Evolutionary conservation across 768 basidiomycete species (phyloP).

Genomic region (Suillus variegatus): DNA sequence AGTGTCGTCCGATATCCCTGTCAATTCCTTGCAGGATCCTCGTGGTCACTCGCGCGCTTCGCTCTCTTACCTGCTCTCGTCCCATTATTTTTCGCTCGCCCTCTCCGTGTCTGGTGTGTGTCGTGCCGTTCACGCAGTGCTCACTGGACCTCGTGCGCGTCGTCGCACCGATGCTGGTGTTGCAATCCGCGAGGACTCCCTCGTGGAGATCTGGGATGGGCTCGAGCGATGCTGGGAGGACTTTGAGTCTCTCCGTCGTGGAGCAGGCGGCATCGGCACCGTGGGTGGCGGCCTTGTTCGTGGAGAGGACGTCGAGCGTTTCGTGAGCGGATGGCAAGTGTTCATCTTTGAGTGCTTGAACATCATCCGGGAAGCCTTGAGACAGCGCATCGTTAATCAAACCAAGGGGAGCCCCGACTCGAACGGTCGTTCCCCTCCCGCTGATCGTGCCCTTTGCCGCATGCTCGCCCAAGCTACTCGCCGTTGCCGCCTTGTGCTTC

Average conservation of each 20-base stretch:
- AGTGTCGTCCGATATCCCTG: slow-evolving; percentile 22
- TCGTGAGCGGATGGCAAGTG: slow-evolving; percentile 87
- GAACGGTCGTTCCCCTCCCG: slow-evolving; percentile 46
- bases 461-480: slow-evolving; percentile 51
- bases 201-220: slow-evolving; percentile 83
- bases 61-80: slow-evolving; percentile 52
- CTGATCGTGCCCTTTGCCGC: slow-evolving; percentile 46
- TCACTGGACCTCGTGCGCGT: slow-evolving; percentile 81
- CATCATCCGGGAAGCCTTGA: slow-evolving; percentile 81
- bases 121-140: slow-evolving; percentile 70
- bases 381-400: slow-evolving; percentile 49
- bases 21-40: slow-evolving; percentile 24
- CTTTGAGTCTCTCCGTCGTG: slow-evolving; percentile 63
- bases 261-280: slow-evolving; percentile 42
- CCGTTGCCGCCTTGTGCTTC: slow-evolving; percentile 49
- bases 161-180: slow-evolving; percentile 52
- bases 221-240: slow-evolving; percentile 85
- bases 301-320: slow-evolving; percentile 59
- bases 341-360: slow-evolving; percentile 93
- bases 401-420: slow-evolving; percentile 38
- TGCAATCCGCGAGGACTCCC: slow-evolving; percentile 56
- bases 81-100: slow-evolving; percentile 66
- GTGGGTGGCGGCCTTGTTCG: slow-evolving; percentile 37
- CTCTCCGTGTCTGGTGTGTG: slow-evolving; percentile 77
- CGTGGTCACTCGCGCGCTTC: slow-evolving; percentile 33